These are phyloP conservation scores for Castanea mollissima DNA, from an alignment of 306 rosid genomes.

Conservation along the genomic window DNA sequence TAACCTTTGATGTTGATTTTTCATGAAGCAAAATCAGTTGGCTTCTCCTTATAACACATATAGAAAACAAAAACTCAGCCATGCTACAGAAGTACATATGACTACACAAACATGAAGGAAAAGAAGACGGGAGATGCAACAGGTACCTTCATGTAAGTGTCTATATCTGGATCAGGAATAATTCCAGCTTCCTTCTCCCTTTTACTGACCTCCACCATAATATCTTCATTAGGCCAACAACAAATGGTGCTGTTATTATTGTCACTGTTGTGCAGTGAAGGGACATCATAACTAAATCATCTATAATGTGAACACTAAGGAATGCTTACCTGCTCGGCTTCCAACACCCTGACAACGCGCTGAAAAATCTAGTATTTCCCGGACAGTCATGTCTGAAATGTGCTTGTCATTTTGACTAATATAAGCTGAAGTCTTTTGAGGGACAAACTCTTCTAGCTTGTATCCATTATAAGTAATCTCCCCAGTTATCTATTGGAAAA, in stretches of 20 bases:
- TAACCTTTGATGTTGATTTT: background rate
- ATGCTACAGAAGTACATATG: background rate
- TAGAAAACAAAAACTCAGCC: background rate
- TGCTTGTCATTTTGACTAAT: slow-evolving; percentile 71
- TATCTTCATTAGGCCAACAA: slow-evolving; percentile 33
- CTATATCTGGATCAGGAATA: slow-evolving; percentile 72
- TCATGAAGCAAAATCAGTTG: background rate
- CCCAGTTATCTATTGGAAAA: slow-evolving; percentile 40
- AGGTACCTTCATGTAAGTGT: slow-evolving; percentile 80
- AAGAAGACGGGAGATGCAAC: background rate
- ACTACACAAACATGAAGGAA: background rate
- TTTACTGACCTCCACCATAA: slow-evolving; percentile 59
- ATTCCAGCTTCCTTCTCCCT: slow-evolving; percentile 67
- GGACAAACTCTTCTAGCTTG: slow-evolving; percentile 54
- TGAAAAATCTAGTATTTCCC: slow-evolving; percentile 77
- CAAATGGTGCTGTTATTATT: background rate
- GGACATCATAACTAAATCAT: background rate
- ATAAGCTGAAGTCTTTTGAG: slow-evolving; percentile 67
- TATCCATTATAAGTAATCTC: slow-evolving; percentile 58
- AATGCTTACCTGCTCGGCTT: slow-evolving; percentile 51
- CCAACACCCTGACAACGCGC: slow-evolving; percentile 77
- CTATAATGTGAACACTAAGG: background rate
- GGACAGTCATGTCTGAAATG: slow-evolving; percentile 72
- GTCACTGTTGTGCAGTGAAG: background rate
- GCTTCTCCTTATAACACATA: background rate